phyloP scores from a whole-genome alignment of 106 monocot species.

The Triglochin maritima region DNA sequence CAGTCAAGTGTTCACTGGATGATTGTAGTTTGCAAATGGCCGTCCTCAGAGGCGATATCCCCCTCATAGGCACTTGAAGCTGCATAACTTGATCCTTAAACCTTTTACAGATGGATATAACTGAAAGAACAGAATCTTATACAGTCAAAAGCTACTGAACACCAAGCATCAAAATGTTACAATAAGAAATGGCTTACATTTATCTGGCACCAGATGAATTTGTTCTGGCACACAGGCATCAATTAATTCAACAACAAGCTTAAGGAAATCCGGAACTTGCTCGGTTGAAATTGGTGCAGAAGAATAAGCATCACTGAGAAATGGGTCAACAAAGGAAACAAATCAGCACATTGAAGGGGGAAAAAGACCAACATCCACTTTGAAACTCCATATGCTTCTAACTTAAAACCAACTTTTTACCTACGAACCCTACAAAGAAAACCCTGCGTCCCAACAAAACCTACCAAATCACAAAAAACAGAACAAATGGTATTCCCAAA shows the following conservation, averaged over 20 bases:
- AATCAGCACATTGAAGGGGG: background rate
- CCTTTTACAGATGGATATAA: conserved; percentile 71
- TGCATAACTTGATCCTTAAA: conserved; percentile 77
- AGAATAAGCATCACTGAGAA: conserved; percentile 41
- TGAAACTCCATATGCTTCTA: background rate
- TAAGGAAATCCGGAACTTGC: conserved; percentile 34
- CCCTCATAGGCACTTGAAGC: conserved; percentile 54
- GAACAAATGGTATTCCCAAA: no score
- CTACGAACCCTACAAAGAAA: background rate
- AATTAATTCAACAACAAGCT: conserved; percentile 47
- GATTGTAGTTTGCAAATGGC: conserved; percentile 68
- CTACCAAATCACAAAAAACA: background rate
- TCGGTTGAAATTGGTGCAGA: conserved; percentile 35
- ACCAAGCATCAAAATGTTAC: background rate
- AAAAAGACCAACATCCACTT: background rate
- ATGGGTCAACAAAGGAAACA: background rate
- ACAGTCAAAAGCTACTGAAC: background rate
- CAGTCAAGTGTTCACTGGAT: conserved; percentile 67
- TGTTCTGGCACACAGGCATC: conserved; percentile 58
- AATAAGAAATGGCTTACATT: conserved; percentile 41
- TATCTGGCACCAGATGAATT: conserved; percentile 75
- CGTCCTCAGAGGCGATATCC: conserved; percentile 63
- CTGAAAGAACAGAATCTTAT: conserved; percentile 22
- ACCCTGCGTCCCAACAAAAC: background rate
- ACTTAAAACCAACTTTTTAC: background rate